A percentile compares a stretch with the other conserved stretches of the same genome.
These are phyloP conservation scores for Malus orientalis DNA, from an alignment of 306 rosid genomes.

Conservation along the genomic window DNA sequence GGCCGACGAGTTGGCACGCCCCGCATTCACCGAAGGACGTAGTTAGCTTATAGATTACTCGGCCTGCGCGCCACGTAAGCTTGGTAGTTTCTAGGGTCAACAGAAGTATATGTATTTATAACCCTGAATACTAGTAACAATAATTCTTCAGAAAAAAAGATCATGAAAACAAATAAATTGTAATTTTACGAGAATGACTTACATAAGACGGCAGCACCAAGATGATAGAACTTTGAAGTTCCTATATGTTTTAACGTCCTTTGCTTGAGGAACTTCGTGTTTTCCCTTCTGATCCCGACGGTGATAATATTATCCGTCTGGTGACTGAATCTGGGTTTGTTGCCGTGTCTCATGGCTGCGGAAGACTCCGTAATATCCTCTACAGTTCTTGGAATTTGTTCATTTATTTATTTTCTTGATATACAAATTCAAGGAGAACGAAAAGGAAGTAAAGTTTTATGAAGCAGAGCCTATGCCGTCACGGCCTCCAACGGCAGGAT, in stretches of 20 bases:
- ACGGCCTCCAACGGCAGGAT: constrained; percentile 27
- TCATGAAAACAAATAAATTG: no score
- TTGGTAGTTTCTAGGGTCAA: no score
- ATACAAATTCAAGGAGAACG: background rate
- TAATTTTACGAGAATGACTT: no score
- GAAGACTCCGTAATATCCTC: constrained; percentile 61
- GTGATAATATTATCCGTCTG: constrained; percentile 39
- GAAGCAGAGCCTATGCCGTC: constrained; percentile 13
- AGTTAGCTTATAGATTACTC: no score
- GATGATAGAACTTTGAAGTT: no score
- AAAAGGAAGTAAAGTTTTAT: background rate
- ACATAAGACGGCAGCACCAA: no score
- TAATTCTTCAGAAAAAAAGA: no score
- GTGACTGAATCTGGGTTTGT: constrained; percentile 77
- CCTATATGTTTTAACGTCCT: constrained; percentile 30
- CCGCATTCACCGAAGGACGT: no score
- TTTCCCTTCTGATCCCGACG: constrained; percentile 64
- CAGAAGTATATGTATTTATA: no score
- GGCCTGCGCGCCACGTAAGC: no score
- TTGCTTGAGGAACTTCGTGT: constrained; percentile 84
- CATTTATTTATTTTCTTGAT: background rate
- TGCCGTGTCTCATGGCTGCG: constrained; percentile 74
- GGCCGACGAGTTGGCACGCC: no score
- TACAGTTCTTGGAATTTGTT: constrained; percentile 23
- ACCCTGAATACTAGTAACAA: no score